Base-by-base conservation (phyloP, 2,329 filamentous ascomycete genomes). In the Parastagonospora avenae region DNA sequence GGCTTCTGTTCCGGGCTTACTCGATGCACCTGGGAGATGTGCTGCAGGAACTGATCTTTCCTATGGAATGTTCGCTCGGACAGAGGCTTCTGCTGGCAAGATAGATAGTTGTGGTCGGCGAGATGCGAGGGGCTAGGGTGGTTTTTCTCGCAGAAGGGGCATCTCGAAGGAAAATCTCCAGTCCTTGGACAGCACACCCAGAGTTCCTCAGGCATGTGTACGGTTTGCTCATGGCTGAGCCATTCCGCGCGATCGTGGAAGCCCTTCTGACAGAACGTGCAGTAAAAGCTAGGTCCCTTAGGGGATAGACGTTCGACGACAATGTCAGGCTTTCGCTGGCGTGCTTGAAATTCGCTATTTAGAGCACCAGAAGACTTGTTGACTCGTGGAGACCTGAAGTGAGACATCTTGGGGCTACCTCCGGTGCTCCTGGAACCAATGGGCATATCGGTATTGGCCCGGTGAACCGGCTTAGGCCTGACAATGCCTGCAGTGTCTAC, bases 191-290 rank as follows among this genome's bases (percentile, higher is more conserved):
- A 65, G 48, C 60, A 65, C 8, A 65, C 47, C 60, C 60, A 67
- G 2, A 64, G 46, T 41, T 65, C 60, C 38, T 60, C 55, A 10
- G 79, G 70, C 87, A 80, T 9, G 83, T 89, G 54, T 85, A 68
- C 67, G 85, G 85, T 49, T 86, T 73, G 6, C 63, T 89, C 86
- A 66, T 89, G 86, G 47, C 85, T 78, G 56, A 79, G 76, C 80
- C 80, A 82, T 61, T 82, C 80, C 61, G 81, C 78, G 77, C 80
- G 41, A 75, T 75, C 50, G 73, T 71, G 54, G 36, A 63, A 66
- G 8, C 54, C 48, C 27, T 66, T 66, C 15, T 58, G 57, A 39
- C 64, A 67, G 41, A 67, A 67, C 1, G 64, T 66, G 42, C 63
- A 67, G 47, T 56, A 64, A 41, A 60, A 63, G n/a, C 45, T 52